A percentile compares a stretch with the other conserved stretches of the same genome.
These are phyloP conservation scores for Hansenula sp. DNA, from an alignment of 1,139 yeast species.

Conservation along the genomic window DNA sequence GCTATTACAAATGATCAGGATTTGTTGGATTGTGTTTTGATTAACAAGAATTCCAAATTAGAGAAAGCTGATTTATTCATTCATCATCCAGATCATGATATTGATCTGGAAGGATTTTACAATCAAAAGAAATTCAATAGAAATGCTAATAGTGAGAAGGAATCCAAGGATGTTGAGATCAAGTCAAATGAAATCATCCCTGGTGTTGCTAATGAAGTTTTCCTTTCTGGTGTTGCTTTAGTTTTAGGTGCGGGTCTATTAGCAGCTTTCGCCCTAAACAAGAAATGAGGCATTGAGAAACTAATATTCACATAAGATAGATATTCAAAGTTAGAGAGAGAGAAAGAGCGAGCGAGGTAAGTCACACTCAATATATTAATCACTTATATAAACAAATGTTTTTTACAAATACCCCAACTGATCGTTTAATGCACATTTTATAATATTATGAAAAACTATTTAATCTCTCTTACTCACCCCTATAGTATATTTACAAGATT, in stretches of 20 bases:
- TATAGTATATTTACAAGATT: no score
- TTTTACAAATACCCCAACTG: no score
- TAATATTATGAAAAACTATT: no score
- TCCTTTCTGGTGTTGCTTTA: constrained; percentile 62
- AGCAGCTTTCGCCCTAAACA: constrained; percentile 16
- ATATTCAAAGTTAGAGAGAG: no score
- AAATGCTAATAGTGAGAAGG: constrained; percentile 1
- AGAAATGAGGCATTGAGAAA: no score
- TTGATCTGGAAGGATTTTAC: constrained; percentile 24
- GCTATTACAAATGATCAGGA: constrained; percentile 75
- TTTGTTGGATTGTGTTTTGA: constrained; percentile 62
- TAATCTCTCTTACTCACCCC: no score
- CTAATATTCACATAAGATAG: no score
- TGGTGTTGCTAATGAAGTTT: constrained; percentile 55
- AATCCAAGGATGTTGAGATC: no score
- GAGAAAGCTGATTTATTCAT: constrained; percentile 70
- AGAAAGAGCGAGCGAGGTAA: no score
- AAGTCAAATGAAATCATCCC: constrained; percentile 34
- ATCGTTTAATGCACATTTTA: no score
- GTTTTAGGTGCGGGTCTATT: constrained; percentile 55
- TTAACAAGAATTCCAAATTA: constrained; percentile 43
- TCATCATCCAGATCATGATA: constrained; percentile 61
- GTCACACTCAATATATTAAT: no score
- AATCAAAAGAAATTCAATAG: constrained; percentile 10
- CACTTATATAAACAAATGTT: no score